These are phyloP conservation scores for Porphyrellus cyaneotinctus DNA, from an alignment of 768 basidiomycete species.

Conservation along the genomic window DNA sequence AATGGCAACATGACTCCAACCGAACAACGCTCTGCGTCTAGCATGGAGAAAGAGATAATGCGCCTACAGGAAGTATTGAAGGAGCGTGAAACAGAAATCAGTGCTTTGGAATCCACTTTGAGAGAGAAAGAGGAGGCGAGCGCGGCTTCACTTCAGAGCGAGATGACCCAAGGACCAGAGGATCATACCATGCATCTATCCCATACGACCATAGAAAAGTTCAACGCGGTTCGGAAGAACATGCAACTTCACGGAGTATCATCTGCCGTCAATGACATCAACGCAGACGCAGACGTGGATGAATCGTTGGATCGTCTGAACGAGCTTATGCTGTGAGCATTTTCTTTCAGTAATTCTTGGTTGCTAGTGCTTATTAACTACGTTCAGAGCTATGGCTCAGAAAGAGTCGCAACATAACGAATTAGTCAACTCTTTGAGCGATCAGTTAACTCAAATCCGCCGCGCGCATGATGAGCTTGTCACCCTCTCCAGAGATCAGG, in stretches of 20 bases:
- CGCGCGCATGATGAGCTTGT: constrained; percentile 81
- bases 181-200: constrained; percentile 46
- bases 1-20: constrained; percentile 24
- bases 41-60: constrained; percentile 94
- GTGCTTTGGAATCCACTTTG: constrained; percentile 57
- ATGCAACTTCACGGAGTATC: constrained; percentile 50
- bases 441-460: constrained; percentile 63
- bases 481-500: constrained; percentile 82
- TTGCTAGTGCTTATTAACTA: constrained; percentile 5
- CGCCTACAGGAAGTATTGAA: constrained; percentile 88
- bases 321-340: constrained; percentile 84
- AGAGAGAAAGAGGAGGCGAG: constrained; percentile 33
- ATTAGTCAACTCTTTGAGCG: constrained; percentile 64
- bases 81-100: constrained; percentile 90
- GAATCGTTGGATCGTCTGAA: constrained; percentile 79
- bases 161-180: constrained; percentile 12
- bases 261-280: constrained; percentile 23
- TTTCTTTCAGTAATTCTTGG: constrained; percentile 1
- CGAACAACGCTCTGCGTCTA: constrained; percentile 73
- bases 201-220: constrained; percentile 67
- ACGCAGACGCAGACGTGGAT: constrained; percentile 45
- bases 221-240: constrained; percentile 67
- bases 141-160: background rate
- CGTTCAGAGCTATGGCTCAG: constrained; percentile 86
- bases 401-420: constrained; percentile 92